Percentiles rank a stretch among this genome's conserved stretches.
Conservation (phyloP, 2,329 filamentous ascomycete species). For the Helminthosporium solani region DNA sequence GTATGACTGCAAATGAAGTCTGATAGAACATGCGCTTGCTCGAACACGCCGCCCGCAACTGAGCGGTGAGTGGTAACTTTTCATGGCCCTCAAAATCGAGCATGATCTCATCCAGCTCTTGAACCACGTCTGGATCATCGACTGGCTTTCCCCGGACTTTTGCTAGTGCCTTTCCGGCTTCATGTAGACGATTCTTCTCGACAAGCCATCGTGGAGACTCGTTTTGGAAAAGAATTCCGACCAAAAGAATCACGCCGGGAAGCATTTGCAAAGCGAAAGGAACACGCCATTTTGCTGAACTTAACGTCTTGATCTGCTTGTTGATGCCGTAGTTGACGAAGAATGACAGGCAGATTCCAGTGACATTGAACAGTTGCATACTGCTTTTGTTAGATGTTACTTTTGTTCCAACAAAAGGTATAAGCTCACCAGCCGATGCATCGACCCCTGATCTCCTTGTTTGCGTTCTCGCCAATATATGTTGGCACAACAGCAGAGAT, state of each 20-base stretch:
- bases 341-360: conserved; percentile 52
- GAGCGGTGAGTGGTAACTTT: conserved; percentile 42
- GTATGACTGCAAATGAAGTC: conserved; percentile 44
- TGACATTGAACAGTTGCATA: conserved; percentile 46
- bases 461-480: conserved; percentile 49
- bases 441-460: conserved; percentile 44
- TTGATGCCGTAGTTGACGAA: conserved; percentile 56
- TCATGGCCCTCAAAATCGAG: conserved; percentile 47
- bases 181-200: conserved; percentile 50
- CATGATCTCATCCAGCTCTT: conserved; percentile 48
- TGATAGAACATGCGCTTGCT: conserved; percentile 45
- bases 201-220: conserved; percentile 57
- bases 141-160: conserved; percentile 40
- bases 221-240: conserved; percentile 53
- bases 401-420: background rate
- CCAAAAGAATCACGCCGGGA: conserved; percentile 52
- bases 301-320: conserved; percentile 45
- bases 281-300: conserved; percentile 55
- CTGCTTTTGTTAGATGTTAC: conserved; percentile 10
- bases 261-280: conserved; percentile 56
- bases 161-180: conserved; percentile 47
- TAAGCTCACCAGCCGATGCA: conserved; percentile 41
- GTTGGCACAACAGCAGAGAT: conserved; percentile 47
- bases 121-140: conserved; percentile 38
- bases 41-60: conserved; percentile 42